These are phyloP conservation scores for Rhynchospora pubera DNA, from an alignment of 176 grass and related monocot species.

Conservation along the genomic window DNA sequence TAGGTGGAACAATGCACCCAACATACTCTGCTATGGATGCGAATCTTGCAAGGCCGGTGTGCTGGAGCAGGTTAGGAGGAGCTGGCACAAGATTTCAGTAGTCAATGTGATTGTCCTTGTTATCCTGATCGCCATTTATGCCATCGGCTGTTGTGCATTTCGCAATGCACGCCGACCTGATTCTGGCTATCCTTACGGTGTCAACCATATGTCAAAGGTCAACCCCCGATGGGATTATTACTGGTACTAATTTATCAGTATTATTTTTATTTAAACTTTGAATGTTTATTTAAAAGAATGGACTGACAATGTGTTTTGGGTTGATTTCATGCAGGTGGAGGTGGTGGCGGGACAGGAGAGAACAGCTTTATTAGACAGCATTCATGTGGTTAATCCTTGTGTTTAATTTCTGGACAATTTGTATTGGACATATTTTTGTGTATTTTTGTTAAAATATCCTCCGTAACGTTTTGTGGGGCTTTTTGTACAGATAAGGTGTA, in stretches of 20 bases:
- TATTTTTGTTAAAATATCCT: background rate
- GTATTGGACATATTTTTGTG: background rate
- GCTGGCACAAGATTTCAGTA: slow-evolving; percentile 87
- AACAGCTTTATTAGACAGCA: slow-evolving; percentile 35
- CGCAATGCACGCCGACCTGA: slow-evolving; percentile 53
- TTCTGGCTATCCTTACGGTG: slow-evolving; percentile 66
- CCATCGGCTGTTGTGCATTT: slow-evolving; percentile 77
- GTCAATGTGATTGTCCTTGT: slow-evolving; percentile 63
- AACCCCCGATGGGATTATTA: slow-evolving; percentile 82
- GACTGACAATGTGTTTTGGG: slow-evolving; percentile 15
- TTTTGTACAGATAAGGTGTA: slow-evolving; percentile 17
- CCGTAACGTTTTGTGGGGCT: background rate
- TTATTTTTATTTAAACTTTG: background rate
- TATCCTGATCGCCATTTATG: slow-evolving; percentile 54
- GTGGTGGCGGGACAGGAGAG: slow-evolving; percentile 61
- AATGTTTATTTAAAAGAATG: background rate
- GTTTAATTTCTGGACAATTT: background rate
- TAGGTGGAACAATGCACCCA: slow-evolving; percentile 75
- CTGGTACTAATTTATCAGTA: slow-evolving; percentile 53
- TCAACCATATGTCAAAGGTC: slow-evolving; percentile 87
- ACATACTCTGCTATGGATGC: slow-evolving; percentile 76
- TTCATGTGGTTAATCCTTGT: background rate
- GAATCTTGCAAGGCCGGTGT: slow-evolving; percentile 91
- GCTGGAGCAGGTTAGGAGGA: slow-evolving; percentile 74
- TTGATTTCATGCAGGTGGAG: slow-evolving; percentile 50